Percentiles rank a stretch among this genome's conserved stretches.
Evolutionary conservation across 208 protist genomes (phyloP).

Genomic region (Trypanosoma scelopori): DNA sequence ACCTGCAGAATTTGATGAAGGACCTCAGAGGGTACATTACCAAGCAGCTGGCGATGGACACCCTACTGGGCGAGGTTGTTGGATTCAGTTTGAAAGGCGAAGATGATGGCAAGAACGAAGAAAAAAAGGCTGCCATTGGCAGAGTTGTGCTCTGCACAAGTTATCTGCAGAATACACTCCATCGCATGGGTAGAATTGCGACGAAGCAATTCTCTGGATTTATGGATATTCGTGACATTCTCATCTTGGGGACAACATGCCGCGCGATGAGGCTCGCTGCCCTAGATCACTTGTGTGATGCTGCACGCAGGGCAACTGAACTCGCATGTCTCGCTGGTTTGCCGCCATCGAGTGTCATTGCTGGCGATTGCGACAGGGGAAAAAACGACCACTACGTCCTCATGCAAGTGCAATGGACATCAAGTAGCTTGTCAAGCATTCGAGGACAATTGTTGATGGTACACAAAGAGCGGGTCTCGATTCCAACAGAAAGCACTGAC

Average conservation of each 20-base stretch:
- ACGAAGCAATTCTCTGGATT: neutral
- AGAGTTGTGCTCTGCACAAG: slow-evolving; percentile 10
- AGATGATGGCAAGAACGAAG: neutral
- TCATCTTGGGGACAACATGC: neutral
- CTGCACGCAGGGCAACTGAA: no score
- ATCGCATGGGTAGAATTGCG: neutral
- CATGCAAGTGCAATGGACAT: slow-evolving; percentile 9
- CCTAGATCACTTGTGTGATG: neutral
- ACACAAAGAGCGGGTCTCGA: neutral
- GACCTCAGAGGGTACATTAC: slow-evolving; percentile 30
- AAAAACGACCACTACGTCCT: slow-evolving; percentile 3
- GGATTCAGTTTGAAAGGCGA: neutral
- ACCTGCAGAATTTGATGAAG: slow-evolving; percentile 25
- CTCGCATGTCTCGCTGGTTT: neutral
- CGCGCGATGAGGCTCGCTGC: neutral
- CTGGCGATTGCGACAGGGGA: neutral
- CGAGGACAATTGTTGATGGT: neutral
- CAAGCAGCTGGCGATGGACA: neutral
- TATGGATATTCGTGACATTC: slow-evolving; percentile 2
- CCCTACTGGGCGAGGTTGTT: slow-evolving; percentile 14
- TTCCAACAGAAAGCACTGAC: neutral
- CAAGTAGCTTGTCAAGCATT: neutral
- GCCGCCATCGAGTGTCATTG: neutral
- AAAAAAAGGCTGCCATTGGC: neutral
- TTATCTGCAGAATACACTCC: neutral